Evolutionary conservation across 164 flowering plant genomes (phyloP), one percentile per base, ranked within the genome.

Genomic region (Taxillus chinensis): DNA sequence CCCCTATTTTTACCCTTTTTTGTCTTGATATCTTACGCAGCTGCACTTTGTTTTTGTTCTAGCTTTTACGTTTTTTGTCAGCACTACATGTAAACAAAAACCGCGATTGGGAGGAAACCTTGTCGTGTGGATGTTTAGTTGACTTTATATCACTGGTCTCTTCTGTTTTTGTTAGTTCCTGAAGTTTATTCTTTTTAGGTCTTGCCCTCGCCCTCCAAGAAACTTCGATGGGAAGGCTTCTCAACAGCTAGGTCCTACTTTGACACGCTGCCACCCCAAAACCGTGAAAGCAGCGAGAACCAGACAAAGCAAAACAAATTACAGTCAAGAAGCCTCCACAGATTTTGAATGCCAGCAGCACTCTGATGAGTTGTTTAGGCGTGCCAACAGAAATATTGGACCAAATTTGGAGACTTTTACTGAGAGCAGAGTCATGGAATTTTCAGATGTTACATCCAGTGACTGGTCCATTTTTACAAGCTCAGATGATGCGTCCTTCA

Each of bases 391-490:
- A 51, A 69, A 66, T 61, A 45, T 64, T 16, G 68, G 56, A 4
- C 78, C 79, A n/a, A 17, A 48, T 55, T 39, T 68, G 66, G 76
- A 68, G 57, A 74, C 45, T 9, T 74, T 63, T 67, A 56, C 64
- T 0, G 76, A 78, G 50, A 56, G 77, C 12, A 27, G 38, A 3
- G 63, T 72, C 63, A 59, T 49, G 55, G 86, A 83, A 46, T 84
- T 79, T 67, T 83, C 90, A 3, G 96, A 86, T 73, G 80, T 86
- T 7, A 75, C 86, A 55, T 83, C 88, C 49, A 89, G 87, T 71
- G 96, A 89, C 40, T 82, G 96, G 90, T 86, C 96, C 59, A 73
- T 84, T 55, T 89, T 89, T 41, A 89, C 96, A 43, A 89, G 90
- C 75, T 89, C 96, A 16, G 92, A 89, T 46, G 92, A 89, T 54